phyloP scores from a whole-genome alignment of 768 basidiomycete species.

The Trametes punicea region DNA sequence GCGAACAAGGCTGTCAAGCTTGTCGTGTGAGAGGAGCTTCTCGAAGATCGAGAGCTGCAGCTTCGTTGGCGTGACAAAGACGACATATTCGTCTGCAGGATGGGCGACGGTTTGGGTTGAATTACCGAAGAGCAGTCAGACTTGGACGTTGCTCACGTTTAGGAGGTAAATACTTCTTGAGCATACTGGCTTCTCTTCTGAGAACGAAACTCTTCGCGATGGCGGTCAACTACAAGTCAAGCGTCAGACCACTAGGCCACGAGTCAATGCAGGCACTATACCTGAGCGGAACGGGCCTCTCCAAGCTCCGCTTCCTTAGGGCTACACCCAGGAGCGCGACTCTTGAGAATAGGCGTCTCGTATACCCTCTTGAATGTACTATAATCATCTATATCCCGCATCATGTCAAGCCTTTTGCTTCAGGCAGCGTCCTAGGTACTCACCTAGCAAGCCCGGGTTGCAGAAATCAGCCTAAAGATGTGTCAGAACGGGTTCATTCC shows the following conservation, averaged over 20 bases:
- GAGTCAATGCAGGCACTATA: neutral
- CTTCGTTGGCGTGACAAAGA: conserved; percentile 88
- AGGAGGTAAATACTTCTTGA: conserved; percentile 84
- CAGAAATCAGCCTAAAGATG: conserved; percentile 77
- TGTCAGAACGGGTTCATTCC: neutral
- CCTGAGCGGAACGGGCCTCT: conserved; percentile 73
- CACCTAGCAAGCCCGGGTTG: conserved; percentile 88
- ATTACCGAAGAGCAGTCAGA: too few species aligned
- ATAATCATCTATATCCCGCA: conserved; percentile 61
- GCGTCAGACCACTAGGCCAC: neutral
- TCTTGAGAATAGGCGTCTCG: conserved; percentile 83
- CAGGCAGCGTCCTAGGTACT: conserved; percentile 5
- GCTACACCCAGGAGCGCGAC: conserved; percentile 74
- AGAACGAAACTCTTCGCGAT: conserved; percentile 89
- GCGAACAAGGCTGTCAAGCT: conserved; percentile 64
- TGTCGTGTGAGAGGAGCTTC: conserved; percentile 69
- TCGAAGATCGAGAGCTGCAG: conserved; percentile 79
- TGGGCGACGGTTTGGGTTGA: neutral
- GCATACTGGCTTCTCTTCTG: conserved; percentile 78
- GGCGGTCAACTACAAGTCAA: conserved; percentile 50
- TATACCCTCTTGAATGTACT: conserved; percentile 75
- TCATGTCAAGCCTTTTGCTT: neutral
- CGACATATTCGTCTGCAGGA: conserved; percentile 87
- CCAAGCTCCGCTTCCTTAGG: conserved; percentile 74
- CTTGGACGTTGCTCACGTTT: too few species aligned